Base-by-base conservation (phyloP, 441 rosid species). In the Mallotus repandus region DNA sequence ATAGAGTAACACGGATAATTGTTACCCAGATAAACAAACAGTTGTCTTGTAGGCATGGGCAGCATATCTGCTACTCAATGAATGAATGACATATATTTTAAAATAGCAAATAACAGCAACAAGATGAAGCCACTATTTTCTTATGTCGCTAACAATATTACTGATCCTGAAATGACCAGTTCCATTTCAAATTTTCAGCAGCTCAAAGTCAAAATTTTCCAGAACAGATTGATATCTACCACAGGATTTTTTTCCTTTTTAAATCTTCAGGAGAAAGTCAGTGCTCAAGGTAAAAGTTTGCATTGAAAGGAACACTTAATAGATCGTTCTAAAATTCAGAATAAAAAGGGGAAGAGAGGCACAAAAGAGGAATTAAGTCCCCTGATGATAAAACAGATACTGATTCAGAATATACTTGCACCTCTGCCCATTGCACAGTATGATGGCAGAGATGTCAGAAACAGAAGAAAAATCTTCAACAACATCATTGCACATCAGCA, bases 371-470 rank as follows among this genome's bases (percentile, higher is more conserved):
- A 46, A 35, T 21, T 2, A 12, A 11, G 35, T 32, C 49, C 48
- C 32, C 64, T 32, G 19, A 32, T 1, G 5, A 29, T 46, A 59
- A 59, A 66, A 57, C 8, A 66, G 8, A 58, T 38, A 10, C 18
- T 58, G n/a, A 25, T 67, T 50, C 35, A n/a, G 52, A 14, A 52
- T 2, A 50, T 60, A 52, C 41, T 18, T 38, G 77, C 52, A 22
- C 63, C 72, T 62, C 66, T 38, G n/a, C 60, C 77, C 41, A 59
- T 60, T 25, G 49, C 41, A 49, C 38, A 16, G 9, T 29, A 38
- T 74, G 25, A 56, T 65, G 65, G 10, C n/a, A 52, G 49, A 10
- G 16, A 62, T 9, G 15, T 18, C 32, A 64, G 16, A 38, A 72
- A 0, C 41, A 22, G 15, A 50, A n/a, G 41, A 61, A 50, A 29